Conservation (phyloP, 2,329 filamentous ascomycete species). For the Aspergillus piperis region DNA sequence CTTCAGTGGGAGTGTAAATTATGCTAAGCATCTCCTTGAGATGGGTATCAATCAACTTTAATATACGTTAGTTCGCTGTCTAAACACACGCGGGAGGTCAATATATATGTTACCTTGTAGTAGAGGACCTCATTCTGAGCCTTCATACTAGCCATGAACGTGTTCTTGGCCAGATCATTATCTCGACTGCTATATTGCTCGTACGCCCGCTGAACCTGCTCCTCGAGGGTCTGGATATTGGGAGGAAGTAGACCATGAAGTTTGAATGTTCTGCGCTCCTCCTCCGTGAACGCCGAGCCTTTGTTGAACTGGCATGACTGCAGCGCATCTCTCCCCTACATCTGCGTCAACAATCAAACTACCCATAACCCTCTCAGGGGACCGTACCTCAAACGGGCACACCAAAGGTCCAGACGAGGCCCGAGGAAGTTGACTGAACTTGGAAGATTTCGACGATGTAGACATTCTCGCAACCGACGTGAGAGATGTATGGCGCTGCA, state of each 20-base stretch:
- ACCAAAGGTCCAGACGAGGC: slow-evolving; percentile 31
- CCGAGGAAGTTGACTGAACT: slow-evolving; percentile 35
- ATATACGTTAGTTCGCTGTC: not conserved
- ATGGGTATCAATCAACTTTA: slow-evolving; percentile 70
- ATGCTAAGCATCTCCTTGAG: slow-evolving; percentile 85
- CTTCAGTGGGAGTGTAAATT: slow-evolving; percentile 91
- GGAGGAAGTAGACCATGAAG: slow-evolving; percentile 73
- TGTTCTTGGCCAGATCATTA: slow-evolving; percentile 77
- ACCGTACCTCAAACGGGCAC: slow-evolving; percentile 31
- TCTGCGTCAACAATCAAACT: not conserved
- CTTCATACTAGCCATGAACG: slow-evolving; percentile 81
- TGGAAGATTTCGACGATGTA: slow-evolving; percentile 19
- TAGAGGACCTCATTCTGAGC: slow-evolving; percentile 84
- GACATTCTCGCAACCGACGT: slow-evolving; percentile 13
- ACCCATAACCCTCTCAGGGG: too few species aligned
- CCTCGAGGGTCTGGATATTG: slow-evolving; percentile 71
- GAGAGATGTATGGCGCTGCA: not conserved
- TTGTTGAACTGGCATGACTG: slow-evolving; percentile 75
- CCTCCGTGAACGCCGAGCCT: slow-evolving; percentile 71
- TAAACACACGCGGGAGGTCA: not conserved
- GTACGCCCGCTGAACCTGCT: slow-evolving; percentile 76
- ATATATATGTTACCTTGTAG: slow-evolving; percentile 59
- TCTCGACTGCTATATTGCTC: slow-evolving; percentile 68
- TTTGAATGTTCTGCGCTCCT: slow-evolving; percentile 70
- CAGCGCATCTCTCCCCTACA: slow-evolving; percentile 57